Evolutionary conservation across 2,329 filamentous ascomycete genomes (phyloP).

Genomic region (Fusarium sp.): DNA sequence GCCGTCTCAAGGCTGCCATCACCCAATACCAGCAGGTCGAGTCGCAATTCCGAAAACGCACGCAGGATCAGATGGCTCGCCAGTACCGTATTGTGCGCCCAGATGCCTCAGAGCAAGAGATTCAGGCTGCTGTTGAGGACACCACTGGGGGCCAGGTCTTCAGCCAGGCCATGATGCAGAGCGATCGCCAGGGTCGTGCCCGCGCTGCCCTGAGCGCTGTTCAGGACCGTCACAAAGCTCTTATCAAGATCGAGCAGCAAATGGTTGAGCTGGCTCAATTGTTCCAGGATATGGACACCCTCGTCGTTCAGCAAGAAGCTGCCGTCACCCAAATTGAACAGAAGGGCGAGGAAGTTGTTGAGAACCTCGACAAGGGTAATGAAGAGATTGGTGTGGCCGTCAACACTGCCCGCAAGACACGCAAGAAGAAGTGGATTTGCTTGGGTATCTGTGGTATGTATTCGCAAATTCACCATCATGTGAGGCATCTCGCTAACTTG

Average conservation of each 20-base stretch:
- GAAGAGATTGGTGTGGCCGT: constrained; percentile 84
- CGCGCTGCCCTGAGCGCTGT: constrained; percentile 82
- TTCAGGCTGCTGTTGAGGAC: constrained; percentile 80
- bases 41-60: constrained; percentile 79
- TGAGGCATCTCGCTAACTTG: constrained; percentile 39
- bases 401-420: constrained; percentile 78
- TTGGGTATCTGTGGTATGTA: constrained; percentile 74
- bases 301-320: constrained; percentile 87
- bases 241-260: constrained; percentile 91
- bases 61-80: constrained; percentile 84
- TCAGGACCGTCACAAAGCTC: constrained; percentile 82
- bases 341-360: constrained; percentile 85
- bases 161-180: constrained; percentile 84
- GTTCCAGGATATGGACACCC: constrained; percentile 87
- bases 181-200: constrained; percentile 82
- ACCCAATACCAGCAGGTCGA: constrained; percentile 84
- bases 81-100: constrained; percentile 92
- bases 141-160: constrained; percentile 81
- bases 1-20: constrained; percentile 82
- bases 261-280: constrained; percentile 88
- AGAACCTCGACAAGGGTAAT: constrained; percentile 87
- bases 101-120: constrained; percentile 80
- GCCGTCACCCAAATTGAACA: constrained; percentile 83
- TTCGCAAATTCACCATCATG: not conserved
- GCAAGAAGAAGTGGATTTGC: constrained; percentile 98